Base-by-base conservation (phyloP, 345 rosid genomes). In the Schrenkiella parvula region DNA sequence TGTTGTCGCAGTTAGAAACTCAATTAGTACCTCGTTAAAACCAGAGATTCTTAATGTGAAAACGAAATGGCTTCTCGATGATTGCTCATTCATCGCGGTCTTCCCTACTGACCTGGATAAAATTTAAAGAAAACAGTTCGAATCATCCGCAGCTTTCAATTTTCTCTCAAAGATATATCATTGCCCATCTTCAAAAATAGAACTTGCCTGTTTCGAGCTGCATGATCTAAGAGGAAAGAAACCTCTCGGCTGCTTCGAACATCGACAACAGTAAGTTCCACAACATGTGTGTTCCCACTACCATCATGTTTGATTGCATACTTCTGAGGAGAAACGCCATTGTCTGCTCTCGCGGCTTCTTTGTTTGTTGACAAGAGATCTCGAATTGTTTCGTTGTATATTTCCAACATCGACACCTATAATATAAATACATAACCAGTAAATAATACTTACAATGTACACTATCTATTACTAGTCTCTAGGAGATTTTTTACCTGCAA, bases 351-450 rank as follows among this genome's bases (percentile, higher is more conserved):
- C 22, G 75, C 70, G 34, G 63, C 64, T 74, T 91, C 96, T 60
- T 82, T 68, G 74, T 72, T 88, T 63, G 92, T 81, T 55, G 92
- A 80, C 80, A 95, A 78, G 74, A 95, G 76, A 83, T 95, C 99
- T 4, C 96, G 86, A 29, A 95, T 85, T 2, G 93, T 84, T 85
- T 95, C 99, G 12, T 95, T 95, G 81, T 95, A 95, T 71, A 95
- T 95, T 79, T 95, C 99, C 79, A 91, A 78, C 99, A 95, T 91
- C 9, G 99, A 91, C 26, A 89, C 99, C 99, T 95, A 66, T 10
- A 10, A 11, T 15, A 65, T 22, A 74, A 21, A 48, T 28, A 38
- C 2, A 57, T 21, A 26, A 48, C 37, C 32, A 47, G n/a, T 47
- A 55, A 55, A 14, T 51, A 53, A 11, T 26, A 25, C 17, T 15